phyloP scores from a whole-genome alignment of 495 filamentous ascomycete species.

The Tuber indicum region DNA sequence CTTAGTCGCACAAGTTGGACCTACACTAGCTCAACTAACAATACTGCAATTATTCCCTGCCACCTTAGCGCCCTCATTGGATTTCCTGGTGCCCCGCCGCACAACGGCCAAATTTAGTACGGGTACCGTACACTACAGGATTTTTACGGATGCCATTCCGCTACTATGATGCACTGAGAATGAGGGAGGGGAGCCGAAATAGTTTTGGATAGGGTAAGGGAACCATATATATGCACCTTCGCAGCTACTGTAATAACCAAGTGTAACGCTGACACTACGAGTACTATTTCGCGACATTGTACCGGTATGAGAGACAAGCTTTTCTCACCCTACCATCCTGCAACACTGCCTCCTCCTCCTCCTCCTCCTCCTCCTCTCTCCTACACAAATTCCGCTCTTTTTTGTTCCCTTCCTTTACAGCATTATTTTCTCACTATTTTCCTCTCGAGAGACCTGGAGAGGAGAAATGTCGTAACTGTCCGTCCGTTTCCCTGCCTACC shows the following conservation, averaged over 20 bases:
- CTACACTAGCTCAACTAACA: background rate
- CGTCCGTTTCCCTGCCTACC: background rate
- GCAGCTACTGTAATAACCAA: background rate
- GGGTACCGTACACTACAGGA: background rate
- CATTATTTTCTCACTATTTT: background rate
- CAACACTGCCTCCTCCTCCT: background rate
- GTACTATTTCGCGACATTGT: background rate
- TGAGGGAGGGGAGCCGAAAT: background rate
- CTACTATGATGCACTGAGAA: background rate
- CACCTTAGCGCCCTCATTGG: background rate
- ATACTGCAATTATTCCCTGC: background rate
- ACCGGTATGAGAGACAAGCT: background rate
- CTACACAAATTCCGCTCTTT: background rate
- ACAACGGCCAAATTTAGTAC: conserved; percentile 2
- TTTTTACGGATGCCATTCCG: background rate
- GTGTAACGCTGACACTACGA: background rate
- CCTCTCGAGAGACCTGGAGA: background rate
- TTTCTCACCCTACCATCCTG: background rate
- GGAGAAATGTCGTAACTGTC: background rate
- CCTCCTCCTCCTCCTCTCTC: background rate
- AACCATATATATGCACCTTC: background rate
- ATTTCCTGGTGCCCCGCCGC: background rate
- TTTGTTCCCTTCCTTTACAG: background rate
- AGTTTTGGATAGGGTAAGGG: background rate
- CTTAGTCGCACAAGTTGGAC: background rate